Evolutionary conservation across 352 stramenopile species (phyloP), one percentile per base, ranked within the genome.

Genomic region (Vaucheria bursata): DNA sequence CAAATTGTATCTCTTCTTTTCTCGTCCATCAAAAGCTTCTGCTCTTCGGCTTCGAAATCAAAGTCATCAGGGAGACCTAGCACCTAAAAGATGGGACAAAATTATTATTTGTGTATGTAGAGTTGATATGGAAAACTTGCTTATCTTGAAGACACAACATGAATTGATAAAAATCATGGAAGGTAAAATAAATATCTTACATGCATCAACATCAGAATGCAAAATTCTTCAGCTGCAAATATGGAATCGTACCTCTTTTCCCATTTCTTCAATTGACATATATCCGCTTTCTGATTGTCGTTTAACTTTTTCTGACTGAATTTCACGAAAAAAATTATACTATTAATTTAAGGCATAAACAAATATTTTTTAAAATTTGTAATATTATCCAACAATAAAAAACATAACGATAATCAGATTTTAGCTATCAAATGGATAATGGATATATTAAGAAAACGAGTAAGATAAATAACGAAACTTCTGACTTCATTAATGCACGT

Each of bases 1-100:
- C 80, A 85, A 33, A 85, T 70, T 18, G 77, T 40, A 66, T 78
- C n/a, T 38, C 29, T 74, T 12, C n/a, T 5, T 25, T 29, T 35
- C 59, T 85, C 78, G 64, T 82, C 80, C 40, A 65, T 59, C 33
- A 8, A 70, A 7, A 73, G 5, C 52, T 35, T 35, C 71, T 39
- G 67, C 74, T 79, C 73, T 49, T 74, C 66, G 37, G 34, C 72
- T 39, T 68, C 45, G 3, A 74, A 36, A 40, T 50, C 72, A 29
- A 68, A 29, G 1, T n/a, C 35, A 34, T 29, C 71, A 36, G 18
- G 3, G 29, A 29, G 65, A 4, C 34, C 8, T 32, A 25, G 64
- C 35, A 29, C 29, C 50, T 68, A 18, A n/a, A 31, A 7, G 18
- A 32, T 45, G 34, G 7, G 25, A 29, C 33, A 50, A 6, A 18